Percentiles rank a stretch among this genome's conserved stretches.
These are phyloP conservation scores for Quercus wislizeni DNA, from an alignment of 306 rosid species.

Conservation along the genomic window DNA sequence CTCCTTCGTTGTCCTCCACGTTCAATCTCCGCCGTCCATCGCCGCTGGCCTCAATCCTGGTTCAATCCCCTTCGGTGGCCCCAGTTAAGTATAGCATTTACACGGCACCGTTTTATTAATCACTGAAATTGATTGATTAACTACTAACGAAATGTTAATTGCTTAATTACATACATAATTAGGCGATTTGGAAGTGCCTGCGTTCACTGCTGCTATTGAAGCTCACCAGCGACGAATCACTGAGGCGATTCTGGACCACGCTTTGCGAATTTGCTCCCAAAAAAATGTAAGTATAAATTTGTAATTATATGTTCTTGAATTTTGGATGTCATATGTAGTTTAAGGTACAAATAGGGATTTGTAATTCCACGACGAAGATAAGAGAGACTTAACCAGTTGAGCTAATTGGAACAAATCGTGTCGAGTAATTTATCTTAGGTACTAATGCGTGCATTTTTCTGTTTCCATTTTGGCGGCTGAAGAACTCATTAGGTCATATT, in stretches of 20 bases:
- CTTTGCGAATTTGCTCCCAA: constrained; percentile 58
- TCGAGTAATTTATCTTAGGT: no score
- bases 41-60: constrained; percentile 73
- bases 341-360: no score
- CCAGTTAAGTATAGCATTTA: constrained; percentile 46
- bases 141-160: neutral
- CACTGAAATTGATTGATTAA: neutral
- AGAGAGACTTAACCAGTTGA: no score
- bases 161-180: neutral
- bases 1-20: constrained; percentile 59
- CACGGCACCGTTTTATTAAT: neutral
- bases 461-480: neutral
- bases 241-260: constrained; percentile 56
- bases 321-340: no score
- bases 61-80: constrained; percentile 80
- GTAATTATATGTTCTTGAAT: no score
- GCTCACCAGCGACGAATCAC: constrained; percentile 90
- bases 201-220: constrained; percentile 84
- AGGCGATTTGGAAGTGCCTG: constrained; percentile 85
- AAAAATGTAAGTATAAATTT: constrained; percentile 30
- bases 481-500: neutral
- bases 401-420: no score
- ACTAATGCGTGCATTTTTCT: no score
- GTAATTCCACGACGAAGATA: no score
- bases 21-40: constrained; percentile 81